Conservation (phyloP, 2,329 filamentous ascomycete genomes). For the Lecanoromycetidae sp. region DNA sequence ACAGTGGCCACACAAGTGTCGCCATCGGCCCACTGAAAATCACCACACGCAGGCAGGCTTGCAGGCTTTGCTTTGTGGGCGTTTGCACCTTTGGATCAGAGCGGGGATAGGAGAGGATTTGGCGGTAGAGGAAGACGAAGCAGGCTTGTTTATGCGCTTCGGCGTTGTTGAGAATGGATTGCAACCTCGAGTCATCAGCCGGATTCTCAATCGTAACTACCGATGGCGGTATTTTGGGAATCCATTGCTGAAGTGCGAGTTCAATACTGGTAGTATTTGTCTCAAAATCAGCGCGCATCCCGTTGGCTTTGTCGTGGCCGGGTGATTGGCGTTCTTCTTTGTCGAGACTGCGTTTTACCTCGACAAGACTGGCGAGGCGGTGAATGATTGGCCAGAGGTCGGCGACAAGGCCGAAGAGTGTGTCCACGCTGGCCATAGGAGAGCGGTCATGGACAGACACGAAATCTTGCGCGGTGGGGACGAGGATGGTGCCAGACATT, state of each 20-base stretch:
- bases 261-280: conserved; percentile 39
- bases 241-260: conserved; percentile 43
- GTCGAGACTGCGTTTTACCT: conserved; percentile 42
- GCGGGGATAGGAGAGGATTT: conserved; percentile 39
- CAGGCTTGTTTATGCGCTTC: conserved; percentile 48
- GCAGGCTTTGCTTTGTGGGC: conserved; percentile 18
- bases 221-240: conserved; percentile 35
- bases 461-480: conserved; percentile 36
- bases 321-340: conserved; percentile 32
- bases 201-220: conserved; percentile 24
- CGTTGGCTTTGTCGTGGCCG: conserved; percentile 30
- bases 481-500: conserved; percentile 38
- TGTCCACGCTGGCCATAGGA: conserved; percentile 43
- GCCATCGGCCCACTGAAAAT: conserved; percentile 42
- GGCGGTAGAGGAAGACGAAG: conserved; percentile 47
- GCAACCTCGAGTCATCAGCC: conserved; percentile 34
- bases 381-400: conserved; percentile 54
- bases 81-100: conserved; percentile 41
- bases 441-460: conserved; percentile 34
- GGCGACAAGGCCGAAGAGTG: conserved; percentile 49
- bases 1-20: conserved; percentile 53
- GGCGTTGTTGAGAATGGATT: conserved; percentile 48
- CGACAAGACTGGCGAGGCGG: conserved; percentile 44
- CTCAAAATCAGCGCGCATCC: conserved; percentile 26
- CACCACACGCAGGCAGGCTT: conserved; percentile 19